A percentile compares a stretch with the other conserved stretches of the same genome.
These are phyloP conservation scores for Yamagishiella unicocca DNA, from an alignment of 139 green algal species.

Conservation along the genomic window DNA sequence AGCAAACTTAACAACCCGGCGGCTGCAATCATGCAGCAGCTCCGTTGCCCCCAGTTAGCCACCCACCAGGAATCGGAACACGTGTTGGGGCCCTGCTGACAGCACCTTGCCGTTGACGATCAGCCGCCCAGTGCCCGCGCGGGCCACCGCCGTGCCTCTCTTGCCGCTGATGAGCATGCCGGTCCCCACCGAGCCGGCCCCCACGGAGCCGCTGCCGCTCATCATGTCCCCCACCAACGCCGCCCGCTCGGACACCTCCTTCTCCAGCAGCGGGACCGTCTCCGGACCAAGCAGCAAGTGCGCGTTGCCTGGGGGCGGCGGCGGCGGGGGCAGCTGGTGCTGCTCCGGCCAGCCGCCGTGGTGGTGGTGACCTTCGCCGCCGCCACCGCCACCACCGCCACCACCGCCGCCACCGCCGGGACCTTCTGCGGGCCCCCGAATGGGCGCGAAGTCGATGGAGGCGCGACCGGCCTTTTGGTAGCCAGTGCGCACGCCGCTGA, in stretches of 20 bases:
- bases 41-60: too few species aligned
- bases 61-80: not conserved
- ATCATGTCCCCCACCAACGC: not conserved
- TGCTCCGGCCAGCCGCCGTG: too few species aligned
- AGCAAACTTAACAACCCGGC: too few species aligned
- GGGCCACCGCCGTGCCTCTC: too few species aligned
- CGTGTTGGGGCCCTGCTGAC: too few species aligned
- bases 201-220: not conserved
- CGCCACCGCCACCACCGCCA: too few species aligned
- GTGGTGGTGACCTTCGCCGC: too few species aligned
- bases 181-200: not conserved
- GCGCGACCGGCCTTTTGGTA: not conserved
- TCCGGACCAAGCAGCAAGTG: not conserved
- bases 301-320: not conserved
- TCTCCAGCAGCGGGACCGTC: not conserved
- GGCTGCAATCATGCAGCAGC: too few species aligned
- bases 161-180: not conserved
- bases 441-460: not conserved
- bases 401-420: too few species aligned
- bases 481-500: not conserved
- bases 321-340: not conserved
- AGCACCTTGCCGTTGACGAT: conserved; percentile 12
- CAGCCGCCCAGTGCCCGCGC: not conserved
- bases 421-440: not conserved
- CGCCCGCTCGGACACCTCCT: not conserved